phyloP scores from a whole-genome alignment of 805 yeast species.

The Kuraishia capsulata region DNA sequence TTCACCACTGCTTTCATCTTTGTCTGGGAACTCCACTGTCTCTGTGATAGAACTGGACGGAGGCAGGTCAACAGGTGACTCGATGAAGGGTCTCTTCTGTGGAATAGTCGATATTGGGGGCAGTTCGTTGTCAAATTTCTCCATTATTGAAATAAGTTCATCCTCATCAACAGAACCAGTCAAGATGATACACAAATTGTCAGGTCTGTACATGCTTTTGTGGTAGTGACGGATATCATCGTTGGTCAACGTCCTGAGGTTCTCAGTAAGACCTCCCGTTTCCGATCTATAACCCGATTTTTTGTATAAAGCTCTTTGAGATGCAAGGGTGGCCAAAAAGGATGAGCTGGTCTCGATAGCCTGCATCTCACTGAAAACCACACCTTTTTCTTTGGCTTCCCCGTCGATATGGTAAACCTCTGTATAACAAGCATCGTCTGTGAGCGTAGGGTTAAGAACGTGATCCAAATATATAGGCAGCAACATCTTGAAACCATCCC shows the following conservation, averaged over 20 bases:
- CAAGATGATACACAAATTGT: conserved; percentile 73
- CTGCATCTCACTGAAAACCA: conserved; percentile 95
- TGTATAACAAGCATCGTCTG: conserved; percentile 85
- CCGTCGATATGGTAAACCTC: conserved; percentile 96
- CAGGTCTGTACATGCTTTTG: conserved; percentile 61
- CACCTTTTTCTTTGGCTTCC: conserved; percentile 86
- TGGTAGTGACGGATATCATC: conserved; percentile 76
- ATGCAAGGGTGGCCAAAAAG: conserved; percentile 51
- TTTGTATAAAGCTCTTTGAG: conserved; percentile 47
- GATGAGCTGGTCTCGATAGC: conserved; percentile 77
- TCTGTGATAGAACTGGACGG: conserved; percentile 30
- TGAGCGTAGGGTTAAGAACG: conserved; percentile 70
- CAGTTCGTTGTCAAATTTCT: conserved; percentile 50
- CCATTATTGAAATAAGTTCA: conserved; percentile 56
- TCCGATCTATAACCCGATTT: conserved; percentile 84
- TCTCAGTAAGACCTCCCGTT: conserved; percentile 84
- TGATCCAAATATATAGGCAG: conserved; percentile 91
- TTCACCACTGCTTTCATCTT: conserved; percentile 80
- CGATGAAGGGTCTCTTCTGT: conserved; percentile 70
- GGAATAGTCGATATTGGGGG: conserved; percentile 22
- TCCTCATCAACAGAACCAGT: conserved; percentile 78
- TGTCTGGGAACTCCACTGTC: conserved; percentile 75
- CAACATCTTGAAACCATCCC: conserved; percentile 83
- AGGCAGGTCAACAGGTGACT: conserved; percentile 37
- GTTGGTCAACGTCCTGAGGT: conserved; percentile 63